A percentile compares a stretch with the other conserved stretches of the same genome.
Evolutionary conservation across 345 rosid genomes (phyloP).

Genomic region (Adansonia digitata): DNA sequence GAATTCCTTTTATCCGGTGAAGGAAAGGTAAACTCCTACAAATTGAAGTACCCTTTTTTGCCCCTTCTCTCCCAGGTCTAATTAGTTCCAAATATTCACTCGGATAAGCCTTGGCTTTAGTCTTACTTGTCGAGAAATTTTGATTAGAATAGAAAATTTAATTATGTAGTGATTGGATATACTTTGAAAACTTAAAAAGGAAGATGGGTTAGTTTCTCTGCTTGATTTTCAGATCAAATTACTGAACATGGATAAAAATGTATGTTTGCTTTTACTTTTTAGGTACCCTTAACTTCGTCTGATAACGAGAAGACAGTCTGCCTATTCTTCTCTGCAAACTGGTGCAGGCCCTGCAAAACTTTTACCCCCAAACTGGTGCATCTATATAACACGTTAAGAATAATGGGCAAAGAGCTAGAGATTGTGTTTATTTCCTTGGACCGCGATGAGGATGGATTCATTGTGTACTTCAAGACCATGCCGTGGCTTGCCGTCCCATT

Average conservation of each 20-base stretch:
- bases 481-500: slow-evolving; percentile 81
- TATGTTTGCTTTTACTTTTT: background rate
- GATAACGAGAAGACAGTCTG: slow-evolving; percentile 45
- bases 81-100: background rate
- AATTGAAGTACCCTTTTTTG: background rate
- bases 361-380: slow-evolving; percentile 62
- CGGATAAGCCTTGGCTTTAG: background rate
- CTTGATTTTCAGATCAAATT: background rate
- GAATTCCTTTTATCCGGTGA: slow-evolving; percentile 52
- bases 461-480: slow-evolving; percentile 63
- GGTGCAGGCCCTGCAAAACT: slow-evolving; percentile 77
- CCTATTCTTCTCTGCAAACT: slow-evolving; percentile 78
- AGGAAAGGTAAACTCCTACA: slow-evolving; percentile 35
- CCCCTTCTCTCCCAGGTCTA: background rate
- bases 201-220: background rate
- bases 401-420: slow-evolving; percentile 47
- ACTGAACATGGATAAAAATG: background rate
- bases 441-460: slow-evolving; percentile 50
- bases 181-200: background rate
- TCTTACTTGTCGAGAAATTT: background rate
- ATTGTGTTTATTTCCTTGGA: slow-evolving; percentile 70
- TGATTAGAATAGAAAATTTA: background rate
- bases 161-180: background rate
- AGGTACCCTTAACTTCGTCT: slow-evolving; percentile 54
- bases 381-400: slow-evolving; percentile 39